phyloP scores from a whole-genome alignment of 331 rosid species.

The Quercus phellos region DNA sequence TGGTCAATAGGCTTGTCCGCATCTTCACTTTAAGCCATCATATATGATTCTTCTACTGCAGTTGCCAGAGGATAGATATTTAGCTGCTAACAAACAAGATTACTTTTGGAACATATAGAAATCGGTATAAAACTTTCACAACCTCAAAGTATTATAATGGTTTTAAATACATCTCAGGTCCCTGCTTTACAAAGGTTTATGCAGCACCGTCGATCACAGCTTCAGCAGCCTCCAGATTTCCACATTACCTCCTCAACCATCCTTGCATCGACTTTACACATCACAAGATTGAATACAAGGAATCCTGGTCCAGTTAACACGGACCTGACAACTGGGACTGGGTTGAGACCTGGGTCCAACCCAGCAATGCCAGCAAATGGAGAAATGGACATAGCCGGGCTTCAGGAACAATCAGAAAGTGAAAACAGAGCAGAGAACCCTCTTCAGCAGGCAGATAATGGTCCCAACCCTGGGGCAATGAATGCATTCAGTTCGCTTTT shows the following conservation, averaged over 20 bases:
- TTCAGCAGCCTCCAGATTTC: constrained; percentile 87
- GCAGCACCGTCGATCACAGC: constrained; percentile 80
- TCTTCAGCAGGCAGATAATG: constrained; percentile 53
- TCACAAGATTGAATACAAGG: constrained; percentile 84
- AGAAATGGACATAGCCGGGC: constrained; percentile 32
- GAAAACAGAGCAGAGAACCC: constrained; percentile 49
- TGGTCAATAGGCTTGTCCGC: neutral
- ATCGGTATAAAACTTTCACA: neutral
- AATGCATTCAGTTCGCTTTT: constrained; percentile 76
- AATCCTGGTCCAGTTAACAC: constrained; percentile 41
- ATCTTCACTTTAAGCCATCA: neutral
- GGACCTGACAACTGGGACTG: constrained; percentile 40
- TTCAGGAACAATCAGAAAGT: constrained; percentile 41
- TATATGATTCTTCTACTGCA: neutral
- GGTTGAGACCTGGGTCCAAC: constrained; percentile 45
- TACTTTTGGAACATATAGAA: neutral
- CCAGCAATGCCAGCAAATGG: constrained; percentile 33
- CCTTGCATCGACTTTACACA: constrained; percentile 88
- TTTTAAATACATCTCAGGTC: constrained; percentile 39
- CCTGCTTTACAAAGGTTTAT: constrained; percentile 87
- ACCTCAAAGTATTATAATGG: neutral
- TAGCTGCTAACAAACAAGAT: neutral
- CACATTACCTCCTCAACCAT: constrained; percentile 89
- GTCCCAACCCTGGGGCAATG: constrained; percentile 59
- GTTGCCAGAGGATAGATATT: neutral